Evolutionary conservation across 345 rosid genomes (phyloP), one percentile per base, ranked within the genome.

Genomic region (Syzygium jambos): DNA sequence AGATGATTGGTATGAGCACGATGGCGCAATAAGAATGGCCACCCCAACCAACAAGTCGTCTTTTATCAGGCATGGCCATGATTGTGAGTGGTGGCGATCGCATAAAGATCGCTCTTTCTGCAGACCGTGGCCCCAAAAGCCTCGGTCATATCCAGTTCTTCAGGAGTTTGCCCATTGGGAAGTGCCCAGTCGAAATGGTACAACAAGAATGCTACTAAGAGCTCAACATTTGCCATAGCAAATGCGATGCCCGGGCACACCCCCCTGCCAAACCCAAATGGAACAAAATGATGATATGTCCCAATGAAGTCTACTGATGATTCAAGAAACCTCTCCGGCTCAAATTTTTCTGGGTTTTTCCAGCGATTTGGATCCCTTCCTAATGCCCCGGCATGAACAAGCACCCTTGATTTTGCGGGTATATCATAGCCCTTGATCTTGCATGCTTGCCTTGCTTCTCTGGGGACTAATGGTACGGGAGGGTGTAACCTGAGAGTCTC

Each of bases 401-500:
- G 27, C 11, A 83, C 54, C 65, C 4, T 53, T 16, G 90, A 61
- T 6, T 88, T 85, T 1, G 52, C 49, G 0, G 90, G 88, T 53
- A 92, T 84, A 13, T 90, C 88, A n/a, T 88, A 89, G 30, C 92
- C 93, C 27, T 15, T 51, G 78, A 92, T 83, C 52, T 65, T 51
- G 56, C 85, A 80, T 2, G 34, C 43, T 16, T 90, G 85, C n/a
- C 86, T 51, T 34, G 80, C 22, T 87, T 88, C 90, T 89, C 90
- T 86, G 30, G 91, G 89, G 12, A 89, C 16, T 27, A 90, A 23
- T 19, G 93, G 89, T 3, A 46, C 85, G 14, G 92, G 77, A 78
- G 91, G 92, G 77, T 86, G 90, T 38, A 92, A 21, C 55, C 93
- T 57, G 9, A 89, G 51, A 27, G 89, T 86, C 84, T 90, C 93